Base-by-base conservation (phyloP, 371 early-diverging fungal species). In the Mucor velutinosus region DNA sequence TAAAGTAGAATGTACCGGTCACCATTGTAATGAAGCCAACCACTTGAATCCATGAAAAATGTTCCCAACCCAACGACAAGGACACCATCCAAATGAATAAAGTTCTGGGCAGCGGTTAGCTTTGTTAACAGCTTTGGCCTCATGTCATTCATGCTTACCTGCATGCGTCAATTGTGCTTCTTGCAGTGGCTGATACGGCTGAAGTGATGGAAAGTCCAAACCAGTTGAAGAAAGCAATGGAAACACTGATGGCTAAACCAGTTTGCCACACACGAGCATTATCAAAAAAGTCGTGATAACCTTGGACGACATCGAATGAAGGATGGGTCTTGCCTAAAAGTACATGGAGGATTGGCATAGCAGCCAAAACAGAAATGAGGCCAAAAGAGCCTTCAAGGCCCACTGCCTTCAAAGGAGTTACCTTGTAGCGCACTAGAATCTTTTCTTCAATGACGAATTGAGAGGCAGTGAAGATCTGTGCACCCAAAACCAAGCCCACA, bases 361-460 rank as follows among this genome's bases (percentile, higher is more conserved):
- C 86, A 14, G 82, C 68, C 68, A 87, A 72, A 15, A 91, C 85
- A 0, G 94, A 87, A 41, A 90, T 62, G 3, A 95, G 82, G 37
- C 98, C 98, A 83, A 96, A 97, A 11, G 91, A 62, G 37, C 98
- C 98, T 76, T 98, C 98, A 25, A 94, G 85, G 1, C 97, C 97
- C 17, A 98, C 97, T 0, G 95, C 96, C 66, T 92, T 92, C 62
- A 96, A 77, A 10, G 98, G 94, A 7, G 90, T 89, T 21, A 95
- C 80, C 6, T 87, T 82, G 78, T 93, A 97, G 58, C 80, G 83
- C 25, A 76, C 67, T 81, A 98, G 76, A 66, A 98, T 90, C 80
- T 93, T 94, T 72, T 98, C 98, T 75, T 98, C 98, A 29, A 96
- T 76, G 19, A 98, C 95, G 80, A 98, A 97, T 78, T 96, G 96